phyloP scores from a whole-genome alignment of 106 monocot species.

The Cymbidium sinense region DNA sequence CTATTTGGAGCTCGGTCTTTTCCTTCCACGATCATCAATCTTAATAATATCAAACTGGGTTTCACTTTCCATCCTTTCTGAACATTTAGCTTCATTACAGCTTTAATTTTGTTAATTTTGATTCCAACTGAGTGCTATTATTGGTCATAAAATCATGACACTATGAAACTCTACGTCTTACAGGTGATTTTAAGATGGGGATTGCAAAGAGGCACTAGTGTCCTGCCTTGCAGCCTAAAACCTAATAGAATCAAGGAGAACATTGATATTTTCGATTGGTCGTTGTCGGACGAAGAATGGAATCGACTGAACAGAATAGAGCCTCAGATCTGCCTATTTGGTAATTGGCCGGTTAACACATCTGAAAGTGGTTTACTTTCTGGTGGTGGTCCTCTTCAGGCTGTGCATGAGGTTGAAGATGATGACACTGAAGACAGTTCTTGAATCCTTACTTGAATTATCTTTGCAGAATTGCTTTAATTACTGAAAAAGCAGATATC shows the following conservation, averaged over 20 bases:
- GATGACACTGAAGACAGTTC: conserved; percentile 43
- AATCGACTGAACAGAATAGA: conserved; percentile 56
- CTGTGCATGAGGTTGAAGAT: conserved; percentile 77
- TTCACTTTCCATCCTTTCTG: not conserved
- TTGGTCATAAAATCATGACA: not conserved
- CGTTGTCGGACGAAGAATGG: conserved; percentile 55
- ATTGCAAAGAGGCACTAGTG: conserved; percentile 73
- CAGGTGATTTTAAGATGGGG: conserved; percentile 82
- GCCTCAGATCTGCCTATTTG: conserved; percentile 76
- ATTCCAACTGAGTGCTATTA: not conserved
- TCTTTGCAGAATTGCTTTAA: not conserved
- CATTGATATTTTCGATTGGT: conserved; percentile 69
- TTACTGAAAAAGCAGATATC: not conserved
- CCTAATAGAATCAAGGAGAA: conserved; percentile 55
- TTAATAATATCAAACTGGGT: not conserved
- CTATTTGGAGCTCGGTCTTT: no score
- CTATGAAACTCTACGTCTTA: not conserved
- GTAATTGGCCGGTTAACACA: conserved; percentile 30
- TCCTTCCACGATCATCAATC: not conserved
- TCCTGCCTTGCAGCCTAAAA: conserved; percentile 67
- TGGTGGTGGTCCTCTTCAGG: conserved; percentile 62
- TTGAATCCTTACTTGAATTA: conserved; percentile 14
- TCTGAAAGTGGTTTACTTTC: conserved; percentile 41
- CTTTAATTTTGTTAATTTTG: not conserved
- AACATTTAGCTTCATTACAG: not conserved